These are phyloP conservation scores for Micractinium sp. DNA, from an alignment of 139 green algal genomes.

Conservation along the genomic window DNA sequence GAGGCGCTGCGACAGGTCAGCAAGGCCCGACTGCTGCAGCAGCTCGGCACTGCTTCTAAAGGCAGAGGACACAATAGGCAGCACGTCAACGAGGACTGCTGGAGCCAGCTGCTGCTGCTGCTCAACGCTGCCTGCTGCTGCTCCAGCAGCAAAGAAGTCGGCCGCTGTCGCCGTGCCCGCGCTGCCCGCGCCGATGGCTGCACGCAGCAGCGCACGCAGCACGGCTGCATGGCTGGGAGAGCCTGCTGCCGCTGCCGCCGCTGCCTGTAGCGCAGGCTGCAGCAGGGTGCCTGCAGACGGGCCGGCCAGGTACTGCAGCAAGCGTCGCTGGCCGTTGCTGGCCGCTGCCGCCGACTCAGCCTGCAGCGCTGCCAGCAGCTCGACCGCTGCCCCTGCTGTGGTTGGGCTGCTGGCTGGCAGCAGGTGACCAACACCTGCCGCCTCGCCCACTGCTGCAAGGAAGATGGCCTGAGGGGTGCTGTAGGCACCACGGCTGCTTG, in stretches of 20 bases:
- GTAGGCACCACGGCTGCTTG: not conserved
- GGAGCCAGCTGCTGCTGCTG: not conserved
- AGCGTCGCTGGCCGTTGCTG: not conserved
- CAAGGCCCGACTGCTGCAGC: conserved; percentile 20
- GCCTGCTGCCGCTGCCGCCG: not conserved
- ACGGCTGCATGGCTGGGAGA: not conserved
- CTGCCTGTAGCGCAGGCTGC: not conserved
- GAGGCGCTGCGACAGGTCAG: conserved; percentile 23
- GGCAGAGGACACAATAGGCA: conserved; percentile 12
- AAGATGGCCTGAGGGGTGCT: not conserved
- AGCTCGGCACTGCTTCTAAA: conserved; percentile 9
- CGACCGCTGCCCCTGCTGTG: not conserved
- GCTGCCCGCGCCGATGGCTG: not conserved
- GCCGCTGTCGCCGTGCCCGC: not conserved
- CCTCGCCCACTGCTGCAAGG: not conserved
- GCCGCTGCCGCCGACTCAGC: not conserved
- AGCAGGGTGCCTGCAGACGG: not conserved
- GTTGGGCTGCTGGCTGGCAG: not conserved
- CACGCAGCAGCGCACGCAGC: conserved; percentile 9
- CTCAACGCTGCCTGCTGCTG: not conserved
- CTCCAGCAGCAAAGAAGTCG: not conserved
- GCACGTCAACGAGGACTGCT: not conserved
- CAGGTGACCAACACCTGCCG: conserved; percentile 4
- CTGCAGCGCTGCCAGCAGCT: conserved; percentile 10
- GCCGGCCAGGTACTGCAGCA: not conserved